Conservation (phyloP, 1,284 basidiomycete species). For the Inonotus obliquus region DNA sequence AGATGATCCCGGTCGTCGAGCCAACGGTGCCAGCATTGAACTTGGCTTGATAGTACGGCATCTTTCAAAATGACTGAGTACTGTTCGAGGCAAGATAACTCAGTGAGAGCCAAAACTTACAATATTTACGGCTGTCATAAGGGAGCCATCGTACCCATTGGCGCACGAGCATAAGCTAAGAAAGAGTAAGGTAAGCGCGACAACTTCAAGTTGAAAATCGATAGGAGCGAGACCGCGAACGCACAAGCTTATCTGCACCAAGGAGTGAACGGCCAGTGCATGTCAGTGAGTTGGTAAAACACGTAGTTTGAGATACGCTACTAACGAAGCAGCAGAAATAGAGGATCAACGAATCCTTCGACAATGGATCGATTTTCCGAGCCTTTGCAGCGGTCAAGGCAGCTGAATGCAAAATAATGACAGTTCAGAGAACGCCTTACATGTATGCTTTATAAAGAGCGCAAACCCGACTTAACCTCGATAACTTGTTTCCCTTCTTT, state of each 20-base stretch:
- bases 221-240: neutral
- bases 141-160: slow-evolving; percentile 26
- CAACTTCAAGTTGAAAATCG: neutral
- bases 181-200: no score
- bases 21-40: slow-evolving; percentile 26
- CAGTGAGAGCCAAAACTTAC: slow-evolving; percentile 17
- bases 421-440: neutral
- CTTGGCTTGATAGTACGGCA: slow-evolving; percentile 24
- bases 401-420: slow-evolving; percentile 14
- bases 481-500: slow-evolving; percentile 17
- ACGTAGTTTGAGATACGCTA: neutral
- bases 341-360: slow-evolving; percentile 25
- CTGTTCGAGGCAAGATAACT: neutral
- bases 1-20: slow-evolving; percentile 22
- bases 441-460: neutral
- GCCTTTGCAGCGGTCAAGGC: slow-evolving; percentile 22
- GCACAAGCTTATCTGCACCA: slow-evolving; percentile 14
- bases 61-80: slow-evolving; percentile 2
- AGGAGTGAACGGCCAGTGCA: neutral
- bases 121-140: slow-evolving; percentile 28
- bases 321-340: slow-evolving; percentile 27
- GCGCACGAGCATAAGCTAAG: slow-evolving; percentile 26
- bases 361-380: slow-evolving; percentile 25
- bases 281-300: neutral
- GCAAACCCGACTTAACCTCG: slow-evolving; percentile 20